These are phyloP conservation scores for Tolypocladium tropicale DNA, from an alignment of 2,329 filamentous ascomycete species.

Conservation along the genomic window DNA sequence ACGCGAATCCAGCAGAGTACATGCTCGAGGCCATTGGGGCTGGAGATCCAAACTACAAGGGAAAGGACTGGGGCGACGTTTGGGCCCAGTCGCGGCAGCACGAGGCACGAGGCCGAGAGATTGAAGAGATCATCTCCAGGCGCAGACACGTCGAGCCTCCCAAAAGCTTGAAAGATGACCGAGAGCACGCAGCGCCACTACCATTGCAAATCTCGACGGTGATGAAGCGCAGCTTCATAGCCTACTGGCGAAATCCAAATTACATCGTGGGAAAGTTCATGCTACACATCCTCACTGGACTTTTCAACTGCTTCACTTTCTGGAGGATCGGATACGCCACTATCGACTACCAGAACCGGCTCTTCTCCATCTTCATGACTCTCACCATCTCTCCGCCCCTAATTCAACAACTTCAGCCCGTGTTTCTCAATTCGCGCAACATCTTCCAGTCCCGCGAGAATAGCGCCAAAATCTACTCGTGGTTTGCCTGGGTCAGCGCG, in stretches of 20 bases:
- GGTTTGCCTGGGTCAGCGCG: conserved; percentile 58
- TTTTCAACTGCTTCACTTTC: conserved; percentile 65
- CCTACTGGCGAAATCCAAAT: conserved; percentile 56
- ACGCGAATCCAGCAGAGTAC: conserved; percentile 44
- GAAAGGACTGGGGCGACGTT: conserved; percentile 51
- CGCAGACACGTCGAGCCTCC: conserved; percentile 27
- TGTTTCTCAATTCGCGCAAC: conserved; percentile 53
- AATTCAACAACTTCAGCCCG: conserved; percentile 68
- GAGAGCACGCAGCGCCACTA: conserved; percentile 54
- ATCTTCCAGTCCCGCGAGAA: conserved; percentile 65
- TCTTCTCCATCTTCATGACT: conserved; percentile 71
- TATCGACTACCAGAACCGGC: conserved; percentile 57
- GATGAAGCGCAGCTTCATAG: conserved; percentile 46
- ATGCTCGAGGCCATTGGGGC: conserved; percentile 51
- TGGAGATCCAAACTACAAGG: conserved; percentile 48
- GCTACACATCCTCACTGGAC: conserved; percentile 49
- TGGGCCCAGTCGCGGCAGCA: conserved; percentile 46
- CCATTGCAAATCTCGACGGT: conserved; percentile 41
- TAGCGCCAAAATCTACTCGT: conserved; percentile 71
- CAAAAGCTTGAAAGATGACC: conserved; percentile 34
- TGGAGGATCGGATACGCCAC: conserved; percentile 47
- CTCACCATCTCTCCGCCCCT: conserved; percentile 64
- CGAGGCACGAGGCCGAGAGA: conserved; percentile 34
- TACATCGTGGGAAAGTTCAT: conserved; percentile 54
- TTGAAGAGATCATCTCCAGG: conserved; percentile 38